Base-by-base conservation (phyloP, 345 rosid species). In the Turritis glabra region DNA sequence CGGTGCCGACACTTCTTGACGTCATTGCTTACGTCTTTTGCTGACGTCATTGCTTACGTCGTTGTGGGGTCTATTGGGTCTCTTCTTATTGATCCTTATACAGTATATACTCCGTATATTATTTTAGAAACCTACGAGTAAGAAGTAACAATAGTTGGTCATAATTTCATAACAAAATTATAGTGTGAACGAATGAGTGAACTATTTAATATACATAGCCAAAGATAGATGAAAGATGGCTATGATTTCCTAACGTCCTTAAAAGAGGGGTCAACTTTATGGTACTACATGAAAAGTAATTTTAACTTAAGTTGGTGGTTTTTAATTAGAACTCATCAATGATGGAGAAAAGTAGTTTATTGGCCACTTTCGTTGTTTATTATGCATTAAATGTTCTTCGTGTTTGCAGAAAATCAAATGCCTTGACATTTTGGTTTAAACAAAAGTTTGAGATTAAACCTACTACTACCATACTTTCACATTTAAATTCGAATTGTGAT, bases 171-270 rank as follows among this genome's bases (percentile, higher is more conserved):
- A 22, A n/a, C 76, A 60, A 41, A 72, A 13, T 26, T 38, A 11
- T 60, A 38, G 52, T 51, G 76, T 59, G 58, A 71, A 59, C 46
- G 37, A 46, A 47, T 50, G 30, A 57, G 56, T 14, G 47, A 30
- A 30, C 47, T 22, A 23, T 46, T 46, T 44, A 41, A 33, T 43
- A 56, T 15, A 57, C 47, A 32, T 22, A 5, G 1, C 55, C 41
- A 46, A 55, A 40, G 35, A 43, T 69, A 8, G 54, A 43, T 18
- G 52, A 40, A 44, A 57, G 65, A 58, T 59, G 67, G 27, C 50
- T 65, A 35, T 8, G 11, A 25, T 46, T 29, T 4, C 17, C 12
- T 40, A 54, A 27, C 23, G 7, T 54, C 19, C 46, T 8, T 48
- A 21, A 35, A 37, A 44, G 14, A 22, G 3, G 14, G n/a, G 72